Evolutionary conservation across 2,329 filamentous ascomycete species (phyloP).

Genomic region (Aspergillus hiratsukae): DNA sequence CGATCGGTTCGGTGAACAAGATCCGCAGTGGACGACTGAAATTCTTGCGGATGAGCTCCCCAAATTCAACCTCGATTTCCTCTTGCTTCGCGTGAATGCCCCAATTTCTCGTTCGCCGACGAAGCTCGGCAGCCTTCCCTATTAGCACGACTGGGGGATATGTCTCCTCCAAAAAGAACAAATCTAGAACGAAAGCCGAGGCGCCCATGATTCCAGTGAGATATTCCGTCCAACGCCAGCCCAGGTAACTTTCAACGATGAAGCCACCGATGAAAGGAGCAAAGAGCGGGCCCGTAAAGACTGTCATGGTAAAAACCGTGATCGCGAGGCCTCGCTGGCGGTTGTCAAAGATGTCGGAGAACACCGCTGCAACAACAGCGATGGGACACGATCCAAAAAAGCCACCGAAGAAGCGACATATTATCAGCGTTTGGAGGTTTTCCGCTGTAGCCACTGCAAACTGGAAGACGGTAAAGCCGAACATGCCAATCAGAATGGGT

Average conservation of each 20-base stretch:
- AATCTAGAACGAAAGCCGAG: slow-evolving; percentile 28
- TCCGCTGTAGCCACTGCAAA: slow-evolving; percentile 38
- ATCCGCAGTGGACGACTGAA: slow-evolving; percentile 39
- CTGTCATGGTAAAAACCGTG: slow-evolving; percentile 48
- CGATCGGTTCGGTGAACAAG: slow-evolving; percentile 34
- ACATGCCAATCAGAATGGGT: slow-evolving; percentile 42
- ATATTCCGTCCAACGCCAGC: slow-evolving; percentile 49
- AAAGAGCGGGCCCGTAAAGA: slow-evolving; percentile 49
- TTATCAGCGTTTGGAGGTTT: slow-evolving; percentile 35
- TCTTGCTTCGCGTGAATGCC: slow-evolving; percentile 51
- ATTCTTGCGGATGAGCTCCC: slow-evolving; percentile 43
- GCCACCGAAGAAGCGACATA: slow-evolving; percentile 47
- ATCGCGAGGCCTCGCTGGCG: slow-evolving; percentile 40
- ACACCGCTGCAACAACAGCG: slow-evolving; percentile 51
- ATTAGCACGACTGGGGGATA: slow-evolving; percentile 51
- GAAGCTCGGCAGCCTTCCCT: slow-evolving; percentile 47
- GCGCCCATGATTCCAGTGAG: slow-evolving; percentile 50
- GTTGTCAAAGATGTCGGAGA: slow-evolving; percentile 54
- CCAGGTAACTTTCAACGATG: slow-evolving; percentile 45
- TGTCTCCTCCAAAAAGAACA: slow-evolving; percentile 46
- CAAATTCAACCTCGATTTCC: slow-evolving; percentile 46
- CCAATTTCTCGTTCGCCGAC: slow-evolving; percentile 51
- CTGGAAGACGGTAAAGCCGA: slow-evolving; percentile 38
- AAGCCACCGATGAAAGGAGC: slow-evolving; percentile 54
- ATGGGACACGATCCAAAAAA: slow-evolving; percentile 52